Percentiles rank a stretch among this genome's conserved stretches.
phyloP scores from a whole-genome alignment of 352 stramenopile genomes.

The Phytophthora cryptogea region DNA sequence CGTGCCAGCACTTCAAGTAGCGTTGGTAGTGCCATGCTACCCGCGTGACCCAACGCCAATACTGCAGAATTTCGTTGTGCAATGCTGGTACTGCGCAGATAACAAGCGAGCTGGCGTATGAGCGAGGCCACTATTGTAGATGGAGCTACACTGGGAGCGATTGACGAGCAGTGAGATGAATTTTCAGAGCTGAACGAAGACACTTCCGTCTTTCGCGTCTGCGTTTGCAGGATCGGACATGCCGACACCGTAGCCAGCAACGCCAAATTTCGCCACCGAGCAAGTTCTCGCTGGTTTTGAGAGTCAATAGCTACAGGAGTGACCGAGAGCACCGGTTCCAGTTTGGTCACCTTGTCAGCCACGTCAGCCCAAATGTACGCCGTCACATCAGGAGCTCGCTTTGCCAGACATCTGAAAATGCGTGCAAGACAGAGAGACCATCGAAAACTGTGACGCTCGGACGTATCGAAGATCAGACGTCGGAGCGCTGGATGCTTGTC shows the following conservation, averaged over 20 bases:
- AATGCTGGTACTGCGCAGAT: slow-evolving; percentile 57
- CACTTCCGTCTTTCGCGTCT: slow-evolving; percentile 23
- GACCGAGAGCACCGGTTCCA: slow-evolving; percentile 60
- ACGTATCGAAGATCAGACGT: slow-evolving; percentile 17
- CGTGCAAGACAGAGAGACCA: slow-evolving; percentile 58
- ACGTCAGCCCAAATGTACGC: slow-evolving; percentile 72
- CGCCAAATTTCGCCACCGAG: slow-evolving; percentile 69
- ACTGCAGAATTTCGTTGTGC: slow-evolving; percentile 62
- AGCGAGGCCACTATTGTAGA: slow-evolving; percentile 44
- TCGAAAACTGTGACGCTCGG: slow-evolving; percentile 46
- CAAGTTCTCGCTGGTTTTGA: slow-evolving; percentile 37
- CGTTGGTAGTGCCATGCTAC: slow-evolving; percentile 34
- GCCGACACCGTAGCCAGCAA: slow-evolving; percentile 59
- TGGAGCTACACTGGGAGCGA: slow-evolving; percentile 20
- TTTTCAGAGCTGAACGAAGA: slow-evolving; percentile 24
- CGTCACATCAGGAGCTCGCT: slow-evolving; percentile 52
- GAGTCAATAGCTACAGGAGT: slow-evolving; percentile 4
- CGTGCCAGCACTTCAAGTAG: slow-evolving; percentile 58
- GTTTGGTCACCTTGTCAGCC: slow-evolving; percentile 59
- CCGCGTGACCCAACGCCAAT: slow-evolving; percentile 55
- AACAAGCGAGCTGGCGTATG: slow-evolving; percentile 55
- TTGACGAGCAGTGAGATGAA: slow-evolving; percentile 15
- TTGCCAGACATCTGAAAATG: slow-evolving; percentile 47
- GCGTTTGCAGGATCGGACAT: slow-evolving; percentile 40
- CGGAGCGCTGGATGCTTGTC: slow-evolving; percentile 11